These are phyloP conservation scores for Saccharomyces hybrid DNA, from an alignment of 1,139 yeast genomes.

Conservation along the genomic window DNA sequence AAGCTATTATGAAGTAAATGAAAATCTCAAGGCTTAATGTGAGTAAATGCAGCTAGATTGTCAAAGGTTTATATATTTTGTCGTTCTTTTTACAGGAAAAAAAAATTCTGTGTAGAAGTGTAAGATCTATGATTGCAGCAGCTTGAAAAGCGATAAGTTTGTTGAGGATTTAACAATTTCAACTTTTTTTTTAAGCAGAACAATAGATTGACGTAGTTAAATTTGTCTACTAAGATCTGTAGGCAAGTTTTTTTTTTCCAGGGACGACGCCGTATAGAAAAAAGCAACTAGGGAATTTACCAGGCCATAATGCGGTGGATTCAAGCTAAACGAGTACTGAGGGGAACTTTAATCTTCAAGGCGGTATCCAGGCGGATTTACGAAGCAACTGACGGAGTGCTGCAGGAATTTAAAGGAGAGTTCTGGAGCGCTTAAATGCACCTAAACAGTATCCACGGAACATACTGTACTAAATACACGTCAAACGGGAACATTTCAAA, in stretches of 20 bases:
- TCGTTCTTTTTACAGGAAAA: neutral
- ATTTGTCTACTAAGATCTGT: neutral
- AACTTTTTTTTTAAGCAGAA: neutral
- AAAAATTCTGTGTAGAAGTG: neutral
- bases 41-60: neutral
- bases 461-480: neutral
- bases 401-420: neutral
- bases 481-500: neutral
- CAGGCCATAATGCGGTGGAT: neutral
- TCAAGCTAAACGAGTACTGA: neutral
- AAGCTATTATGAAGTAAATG: neutral
- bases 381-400: neutral
- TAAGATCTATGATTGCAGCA: neutral
- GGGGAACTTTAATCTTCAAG: neutral
- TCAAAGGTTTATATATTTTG: neutral
- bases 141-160: neutral
- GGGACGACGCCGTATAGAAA: neutral
- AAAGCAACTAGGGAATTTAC: neutral
- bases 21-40: neutral
- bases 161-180: neutral
- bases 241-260: neutral
- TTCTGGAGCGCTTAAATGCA: neutral
- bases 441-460: neutral
- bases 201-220: neutral
- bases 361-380: neutral